Conservation (phyloP, 225 moss, liverwort and hornwort genomes). For the Bryoerythrophyllum caledonicum region DNA sequence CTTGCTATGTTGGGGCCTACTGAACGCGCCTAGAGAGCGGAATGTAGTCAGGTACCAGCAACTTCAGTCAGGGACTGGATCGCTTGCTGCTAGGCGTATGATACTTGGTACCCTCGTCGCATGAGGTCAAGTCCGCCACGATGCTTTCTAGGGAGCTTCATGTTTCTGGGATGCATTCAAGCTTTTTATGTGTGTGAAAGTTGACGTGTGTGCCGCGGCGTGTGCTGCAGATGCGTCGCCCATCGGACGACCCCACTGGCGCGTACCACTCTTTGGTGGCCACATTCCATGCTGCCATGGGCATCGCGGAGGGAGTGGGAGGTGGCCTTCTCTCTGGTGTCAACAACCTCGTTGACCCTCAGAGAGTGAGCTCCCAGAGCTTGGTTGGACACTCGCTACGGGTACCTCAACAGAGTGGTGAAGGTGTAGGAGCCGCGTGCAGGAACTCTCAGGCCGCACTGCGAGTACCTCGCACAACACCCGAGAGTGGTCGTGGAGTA, state of each 20-base stretch:
- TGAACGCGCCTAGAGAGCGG: background rate
- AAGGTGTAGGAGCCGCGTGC: conserved; percentile 34
- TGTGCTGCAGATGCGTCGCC: conserved; percentile 38
- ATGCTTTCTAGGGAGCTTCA: background rate
- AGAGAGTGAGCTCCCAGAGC: conserved; percentile 47
- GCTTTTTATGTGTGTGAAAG: background rate
- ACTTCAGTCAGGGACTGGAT: too few relatives aligned
- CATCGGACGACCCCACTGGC: conserved; percentile 39
- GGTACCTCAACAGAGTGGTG: conserved; percentile 38
- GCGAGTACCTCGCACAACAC: conserved; percentile 43
- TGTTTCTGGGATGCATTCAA: background rate
- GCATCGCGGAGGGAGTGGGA: conserved; percentile 31
- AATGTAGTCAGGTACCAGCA: too few relatives aligned
- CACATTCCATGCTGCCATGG: conserved; percentile 38
- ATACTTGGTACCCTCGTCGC: background rate
- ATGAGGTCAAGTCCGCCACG: background rate
- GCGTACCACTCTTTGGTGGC: conserved; percentile 47
- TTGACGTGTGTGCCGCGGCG: background rate
- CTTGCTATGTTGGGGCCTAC: background rate
- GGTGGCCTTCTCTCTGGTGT: conserved; percentile 23
- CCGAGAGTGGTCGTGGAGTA: conserved; percentile 29
- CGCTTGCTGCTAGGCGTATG: background rate
- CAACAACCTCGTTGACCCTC: conserved; percentile 34
- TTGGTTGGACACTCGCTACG: conserved; percentile 37
- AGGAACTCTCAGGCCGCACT: conserved; percentile 41